Evolutionary conservation across 2,329 filamentous ascomycete species (phyloP).

Genomic region (Ceratocystis destructans): DNA sequence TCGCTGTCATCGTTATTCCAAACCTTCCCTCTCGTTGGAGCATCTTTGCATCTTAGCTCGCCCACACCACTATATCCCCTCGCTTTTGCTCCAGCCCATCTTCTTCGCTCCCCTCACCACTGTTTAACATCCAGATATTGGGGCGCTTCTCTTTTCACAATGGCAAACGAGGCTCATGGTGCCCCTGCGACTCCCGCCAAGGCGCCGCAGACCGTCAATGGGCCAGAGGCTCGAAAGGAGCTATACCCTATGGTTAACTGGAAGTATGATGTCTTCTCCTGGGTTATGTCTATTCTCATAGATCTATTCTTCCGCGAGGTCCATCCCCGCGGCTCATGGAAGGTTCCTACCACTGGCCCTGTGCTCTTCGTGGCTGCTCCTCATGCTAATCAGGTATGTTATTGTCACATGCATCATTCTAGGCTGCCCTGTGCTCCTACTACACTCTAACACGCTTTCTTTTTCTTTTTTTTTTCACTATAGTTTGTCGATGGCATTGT

Average conservation of each 20-base stretch:
- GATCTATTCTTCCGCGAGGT: conserved; percentile 98
- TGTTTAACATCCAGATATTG: too few species aligned
- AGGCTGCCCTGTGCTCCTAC: not conserved
- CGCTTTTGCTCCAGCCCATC: too few species aligned
- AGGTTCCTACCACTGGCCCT: conserved; percentile 74
- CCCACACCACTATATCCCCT: not conserved
- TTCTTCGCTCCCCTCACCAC: too few species aligned
- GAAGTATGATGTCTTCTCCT: conserved; percentile 67
- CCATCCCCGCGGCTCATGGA: conserved; percentile 88
- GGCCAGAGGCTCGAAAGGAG: conserved; percentile 31
- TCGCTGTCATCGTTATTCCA: not conserved
- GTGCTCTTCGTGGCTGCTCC: conserved; percentile 93
- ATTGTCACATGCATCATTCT: not conserved
- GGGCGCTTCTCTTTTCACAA: not conserved
- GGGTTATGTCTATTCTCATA: conserved; percentile 66
- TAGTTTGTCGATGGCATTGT: conserved; percentile 93
- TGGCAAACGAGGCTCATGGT: not conserved
- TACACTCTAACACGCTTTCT: not conserved
- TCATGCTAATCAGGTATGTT: conserved; percentile 78
- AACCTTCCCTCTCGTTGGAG: not conserved
- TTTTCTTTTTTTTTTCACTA: conserved; percentile 15
- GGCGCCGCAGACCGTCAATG: not conserved
- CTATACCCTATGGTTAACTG: conserved; percentile 56
- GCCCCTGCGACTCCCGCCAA: conserved; percentile 2
- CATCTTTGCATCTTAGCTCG: not conserved